Percentiles rank a stretch among this genome's conserved stretches.
Evolutionary conservation across 2,329 filamentous ascomycete genomes (phyloP).

Genomic region (Dichotomopilus funicola): DNA sequence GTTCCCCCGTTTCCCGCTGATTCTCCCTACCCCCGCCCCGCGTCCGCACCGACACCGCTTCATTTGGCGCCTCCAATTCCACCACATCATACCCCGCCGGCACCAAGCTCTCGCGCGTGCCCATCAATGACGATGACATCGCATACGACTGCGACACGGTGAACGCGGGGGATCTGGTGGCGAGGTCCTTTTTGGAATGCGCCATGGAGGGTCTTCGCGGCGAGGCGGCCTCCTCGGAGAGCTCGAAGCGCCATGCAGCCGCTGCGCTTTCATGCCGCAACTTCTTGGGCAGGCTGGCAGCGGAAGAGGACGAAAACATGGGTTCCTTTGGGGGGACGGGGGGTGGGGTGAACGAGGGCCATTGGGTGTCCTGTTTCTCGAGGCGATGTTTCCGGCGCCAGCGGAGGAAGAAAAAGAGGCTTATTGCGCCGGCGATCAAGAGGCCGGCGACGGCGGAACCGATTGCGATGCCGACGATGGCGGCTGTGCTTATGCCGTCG

Average conservation of each 20-base stretch:
- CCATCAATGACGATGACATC: background rate
- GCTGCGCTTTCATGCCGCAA: background rate
- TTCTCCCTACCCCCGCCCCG: constrained; percentile 10
- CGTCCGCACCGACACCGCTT: constrained; percentile 4
- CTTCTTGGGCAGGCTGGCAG: background rate
- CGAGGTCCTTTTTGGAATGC: constrained; percentile 3
- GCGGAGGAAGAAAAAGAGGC: constrained; percentile 21
- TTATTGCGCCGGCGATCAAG: constrained; percentile 13
- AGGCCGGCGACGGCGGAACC: constrained; percentile 22
- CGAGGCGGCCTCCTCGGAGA: constrained; percentile 16
- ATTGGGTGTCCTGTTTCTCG: background rate
- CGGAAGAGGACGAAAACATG: background rate
- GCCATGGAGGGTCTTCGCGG: constrained; percentile 2
- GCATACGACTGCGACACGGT: background rate
- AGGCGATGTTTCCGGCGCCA: constrained; percentile 16
- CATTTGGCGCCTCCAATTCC: constrained; percentile 12
- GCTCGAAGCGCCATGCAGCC: constrained; percentile 17
- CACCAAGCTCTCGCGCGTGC: constrained; percentile 7
- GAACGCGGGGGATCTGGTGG: constrained; percentile 1
- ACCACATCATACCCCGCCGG: constrained; percentile 5
- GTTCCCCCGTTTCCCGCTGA: constrained; percentile 18
- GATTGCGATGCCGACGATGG: constrained; percentile 24
- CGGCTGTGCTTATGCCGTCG: constrained; percentile 18
- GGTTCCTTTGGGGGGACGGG: constrained; percentile 22
- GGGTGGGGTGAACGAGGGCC: constrained; percentile 1